Evolutionary conservation across 805 yeast species (phyloP).

Genomic region (Lachancea lanzarotensis): DNA sequence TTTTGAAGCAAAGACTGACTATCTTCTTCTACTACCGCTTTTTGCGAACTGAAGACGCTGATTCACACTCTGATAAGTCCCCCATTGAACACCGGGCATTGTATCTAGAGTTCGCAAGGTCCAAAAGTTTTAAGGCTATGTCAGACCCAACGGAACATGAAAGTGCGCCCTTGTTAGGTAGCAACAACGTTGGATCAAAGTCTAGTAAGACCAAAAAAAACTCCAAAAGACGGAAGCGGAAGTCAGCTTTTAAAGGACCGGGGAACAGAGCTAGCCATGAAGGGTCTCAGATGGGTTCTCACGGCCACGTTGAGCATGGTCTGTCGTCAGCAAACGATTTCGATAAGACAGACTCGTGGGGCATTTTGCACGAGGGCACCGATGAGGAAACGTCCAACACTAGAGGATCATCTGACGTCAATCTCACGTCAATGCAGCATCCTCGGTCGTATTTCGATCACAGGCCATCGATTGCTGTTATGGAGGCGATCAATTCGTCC

Average conservation of each 20-base stretch:
- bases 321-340: slow-evolving; percentile 18
- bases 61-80: no score
- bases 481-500: slow-evolving; percentile 9
- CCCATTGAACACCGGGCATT: no score
- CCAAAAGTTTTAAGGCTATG: background rate
- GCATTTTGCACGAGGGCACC: slow-evolving; percentile 26
- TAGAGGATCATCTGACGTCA: slow-evolving; percentile 5
- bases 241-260: slow-evolving; percentile 9
- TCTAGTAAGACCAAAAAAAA: slow-evolving; percentile 1
- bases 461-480: slow-evolving; percentile 11
- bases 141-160: slow-evolving; percentile 1
- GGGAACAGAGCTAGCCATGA: background rate
- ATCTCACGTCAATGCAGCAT: slow-evolving; percentile 2
- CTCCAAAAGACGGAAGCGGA: slow-evolving; percentile 7
- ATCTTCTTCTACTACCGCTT: no score
- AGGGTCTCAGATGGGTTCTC: background rate
- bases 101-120: no score
- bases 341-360: slow-evolving; percentile 31
- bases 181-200: slow-evolving; percentile 1
- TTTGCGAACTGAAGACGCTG: no score
- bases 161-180: slow-evolving; percentile 9
- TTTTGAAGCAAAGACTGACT: no score
- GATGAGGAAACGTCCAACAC: slow-evolving; percentile 8
- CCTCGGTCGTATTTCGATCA: slow-evolving; percentile 12
- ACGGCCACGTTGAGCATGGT: background rate